Evolutionary conservation across 2,329 filamentous ascomycete genomes (phyloP), one percentile per base, ranked within the genome.

Genomic region (Polychaeton citri): DNA sequence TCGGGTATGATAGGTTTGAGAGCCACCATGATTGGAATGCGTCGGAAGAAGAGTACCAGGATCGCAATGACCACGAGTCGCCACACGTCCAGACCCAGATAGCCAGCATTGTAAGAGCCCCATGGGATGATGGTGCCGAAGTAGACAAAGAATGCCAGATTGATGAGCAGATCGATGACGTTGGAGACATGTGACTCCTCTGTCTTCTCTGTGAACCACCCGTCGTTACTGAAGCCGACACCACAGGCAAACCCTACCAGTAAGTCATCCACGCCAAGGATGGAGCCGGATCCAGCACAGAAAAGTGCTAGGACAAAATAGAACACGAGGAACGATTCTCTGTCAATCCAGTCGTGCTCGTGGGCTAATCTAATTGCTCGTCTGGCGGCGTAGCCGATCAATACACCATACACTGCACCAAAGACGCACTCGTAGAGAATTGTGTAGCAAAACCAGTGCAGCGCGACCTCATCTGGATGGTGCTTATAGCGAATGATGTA

Each of bases 111-210:
- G 70, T 78, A 98, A 57, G 85, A 16, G 9, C 30, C 75, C 90
- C 90, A 98, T 1, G 90, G 90, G 42, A 98, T 90, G 58, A 98
- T 95, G 36, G 90, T 85, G 36, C 90, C 90, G 45, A 98, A 81
- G 58, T 90, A 98, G 48, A 98, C 90, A 59, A 98, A 98, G 61
- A 96, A 98, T 2, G 88, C 74, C 76, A 98, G 73, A 61, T 98
- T 98, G 65, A 98, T 78, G 42, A 98, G 67, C 57, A 98, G 62
- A 67, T 98, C 90, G 53, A 98, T 98, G 56, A 98, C 90, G 74
- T 98, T 96, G 58, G 88, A 96, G 7, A 98, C 90, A 57, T 96
- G 90, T 0, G 90, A 88, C 60, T 98, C 90, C 56, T 98, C 90
- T 0, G 90, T 98, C 68, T 95, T 95, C 54, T 95, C 83, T 12